Evolutionary conservation across 805 yeast genomes (phyloP).

Genomic region (Cephaloascus albidus): DNA sequence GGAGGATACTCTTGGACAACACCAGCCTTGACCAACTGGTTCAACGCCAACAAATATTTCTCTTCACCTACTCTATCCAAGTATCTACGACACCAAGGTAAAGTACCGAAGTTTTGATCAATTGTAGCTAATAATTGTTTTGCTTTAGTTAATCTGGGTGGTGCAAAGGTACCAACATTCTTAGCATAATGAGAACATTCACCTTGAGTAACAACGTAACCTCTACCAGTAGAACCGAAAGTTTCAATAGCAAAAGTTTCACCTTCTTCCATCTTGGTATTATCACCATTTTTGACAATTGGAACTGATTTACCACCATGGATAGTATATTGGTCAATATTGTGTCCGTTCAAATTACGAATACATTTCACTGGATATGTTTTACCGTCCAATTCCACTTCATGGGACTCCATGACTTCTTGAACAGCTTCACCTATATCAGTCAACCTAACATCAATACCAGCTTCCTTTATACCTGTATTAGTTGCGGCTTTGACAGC

Average conservation of each 20-base stretch:
- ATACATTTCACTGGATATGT: slow-evolving; percentile 80
- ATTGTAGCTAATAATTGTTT: slow-evolving; percentile 60
- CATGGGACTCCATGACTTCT: slow-evolving; percentile 96
- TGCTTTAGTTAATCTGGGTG: slow-evolving; percentile 57
- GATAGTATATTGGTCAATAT: slow-evolving; percentile 71
- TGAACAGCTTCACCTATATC: slow-evolving; percentile 95
- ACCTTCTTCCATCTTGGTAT: slow-evolving; percentile 98
- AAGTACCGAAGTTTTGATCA: slow-evolving; percentile 78
- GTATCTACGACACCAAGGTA: slow-evolving; percentile 95
- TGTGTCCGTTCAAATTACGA: slow-evolving; percentile 91
- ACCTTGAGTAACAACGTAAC: slow-evolving; percentile 77
- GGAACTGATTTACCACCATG: slow-evolving; percentile 98
- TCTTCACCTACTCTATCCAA: slow-evolving; percentile 88
- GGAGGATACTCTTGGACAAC: slow-evolving; percentile 95
- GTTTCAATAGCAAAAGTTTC: slow-evolving; percentile 98
- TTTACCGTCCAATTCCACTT: slow-evolving; percentile 83
- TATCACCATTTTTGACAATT: slow-evolving; percentile 86
- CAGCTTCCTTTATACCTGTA: slow-evolving; percentile 87
- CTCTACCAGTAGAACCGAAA: slow-evolving; percentile 94
- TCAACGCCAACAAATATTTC: slow-evolving; percentile 80
- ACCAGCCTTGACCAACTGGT: slow-evolving; percentile 76
- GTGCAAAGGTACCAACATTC: slow-evolving; percentile 36
- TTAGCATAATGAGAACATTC: slow-evolving; percentile 92
- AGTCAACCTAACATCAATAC: slow-evolving; percentile 89
- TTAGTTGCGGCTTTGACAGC: slow-evolving; percentile 93